phyloP scores from a whole-genome alignment of 2,329 filamentous ascomycete genomes.

The Apiospora rasikravindrae region DNA sequence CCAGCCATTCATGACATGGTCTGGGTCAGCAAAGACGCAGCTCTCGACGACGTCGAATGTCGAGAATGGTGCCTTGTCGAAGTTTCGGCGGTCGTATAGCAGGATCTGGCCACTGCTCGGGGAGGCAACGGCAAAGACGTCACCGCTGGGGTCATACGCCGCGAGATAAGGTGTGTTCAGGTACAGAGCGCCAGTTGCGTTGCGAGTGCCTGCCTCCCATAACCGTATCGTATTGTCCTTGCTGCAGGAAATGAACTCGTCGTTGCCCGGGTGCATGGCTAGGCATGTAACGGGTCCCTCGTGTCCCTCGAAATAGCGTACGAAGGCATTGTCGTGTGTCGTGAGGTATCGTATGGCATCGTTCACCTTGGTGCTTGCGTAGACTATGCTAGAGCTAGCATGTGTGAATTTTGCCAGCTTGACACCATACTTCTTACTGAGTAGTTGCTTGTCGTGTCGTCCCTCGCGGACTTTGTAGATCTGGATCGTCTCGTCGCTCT shows the following conservation, averaged over 20 bases:
- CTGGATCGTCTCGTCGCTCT: conserved; percentile 93
- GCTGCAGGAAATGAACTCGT: conserved; percentile 91
- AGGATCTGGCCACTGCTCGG: conserved; percentile 79
- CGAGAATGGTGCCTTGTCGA: conserved; percentile 87
- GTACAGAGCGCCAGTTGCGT: conserved; percentile 80
- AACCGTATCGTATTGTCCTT: conserved; percentile 89
- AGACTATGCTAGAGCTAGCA: conserved; percentile 87
- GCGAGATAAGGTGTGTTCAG: conserved; percentile 82
- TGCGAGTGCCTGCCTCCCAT: conserved; percentile 85
- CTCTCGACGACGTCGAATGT: conserved; percentile 78
- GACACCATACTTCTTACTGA: conserved; percentile 96
- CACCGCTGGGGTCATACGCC: conserved; percentile 90
- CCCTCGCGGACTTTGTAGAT: conserved; percentile 94
- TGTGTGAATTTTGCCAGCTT: conserved; percentile 95
- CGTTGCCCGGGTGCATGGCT: conserved; percentile 81
- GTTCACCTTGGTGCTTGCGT: conserved; percentile 94
- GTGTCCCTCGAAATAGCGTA: conserved; percentile 95
- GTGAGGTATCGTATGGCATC: conserved; percentile 86
- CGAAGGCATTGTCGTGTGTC: conserved; percentile 94
- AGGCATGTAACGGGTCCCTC: conserved; percentile 83
- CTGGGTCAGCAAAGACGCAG: conserved; percentile 53
- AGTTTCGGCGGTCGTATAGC: conserved; percentile 93
- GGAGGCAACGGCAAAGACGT: conserved; percentile 88
- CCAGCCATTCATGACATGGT: conserved; percentile 74
- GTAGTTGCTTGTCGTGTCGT: conserved; percentile 83